Evolutionary conservation across 768 basidiomycete genomes (phyloP).

Genomic region (Antrodiella citrinella): DNA sequence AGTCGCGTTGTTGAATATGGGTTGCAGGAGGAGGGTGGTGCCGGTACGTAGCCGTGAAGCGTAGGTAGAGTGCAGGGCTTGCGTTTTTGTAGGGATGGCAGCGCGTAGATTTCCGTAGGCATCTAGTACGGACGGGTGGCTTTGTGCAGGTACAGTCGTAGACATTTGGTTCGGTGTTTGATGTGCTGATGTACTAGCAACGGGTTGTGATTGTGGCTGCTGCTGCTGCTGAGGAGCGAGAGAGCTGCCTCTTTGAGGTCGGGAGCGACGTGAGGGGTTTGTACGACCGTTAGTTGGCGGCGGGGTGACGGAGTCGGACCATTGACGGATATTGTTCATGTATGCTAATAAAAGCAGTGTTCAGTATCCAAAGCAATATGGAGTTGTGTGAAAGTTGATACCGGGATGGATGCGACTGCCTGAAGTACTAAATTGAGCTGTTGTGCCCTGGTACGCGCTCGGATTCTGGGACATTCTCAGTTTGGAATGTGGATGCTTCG

Average conservation of each 20-base stretch:
- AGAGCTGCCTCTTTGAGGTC: conserved; percentile 34
- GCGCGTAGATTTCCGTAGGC: conserved; percentile 39
- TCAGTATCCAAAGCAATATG: too few species aligned
- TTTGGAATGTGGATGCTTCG: too few species aligned
- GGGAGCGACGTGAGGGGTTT: conserved; percentile 28
- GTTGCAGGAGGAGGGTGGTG: conserved; percentile 84
- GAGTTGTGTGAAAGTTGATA: too few species aligned
- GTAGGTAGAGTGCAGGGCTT: conserved; percentile 78
- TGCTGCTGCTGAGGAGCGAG: conserved; percentile 27
- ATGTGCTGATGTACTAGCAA: conserved; percentile 30
- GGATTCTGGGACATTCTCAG: too few species aligned
- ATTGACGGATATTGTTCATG: conserved; percentile 61
- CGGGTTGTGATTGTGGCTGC: conserved; percentile 21
- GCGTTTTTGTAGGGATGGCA: conserved; percentile 46
- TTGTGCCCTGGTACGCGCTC: too few species aligned
- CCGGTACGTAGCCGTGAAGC: conserved; percentile 88
- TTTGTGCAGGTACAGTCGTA: conserved; percentile 22
- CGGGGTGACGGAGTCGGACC: conserved; percentile 55
- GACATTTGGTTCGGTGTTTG: conserved; percentile 23
- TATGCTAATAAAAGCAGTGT: conserved; percentile 42
- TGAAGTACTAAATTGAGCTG: too few species aligned
- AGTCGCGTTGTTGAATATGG: conserved; percentile 41
- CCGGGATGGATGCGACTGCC: too few species aligned
- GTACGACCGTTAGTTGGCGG: conserved; percentile 39
- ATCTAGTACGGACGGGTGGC: conserved; percentile 29